Percentiles rank a stretch among this genome's conserved stretches.
Evolutionary conservation across 1,284 basidiomycete species (phyloP).

Genomic region (Sphaerobolus stellatus): DNA sequence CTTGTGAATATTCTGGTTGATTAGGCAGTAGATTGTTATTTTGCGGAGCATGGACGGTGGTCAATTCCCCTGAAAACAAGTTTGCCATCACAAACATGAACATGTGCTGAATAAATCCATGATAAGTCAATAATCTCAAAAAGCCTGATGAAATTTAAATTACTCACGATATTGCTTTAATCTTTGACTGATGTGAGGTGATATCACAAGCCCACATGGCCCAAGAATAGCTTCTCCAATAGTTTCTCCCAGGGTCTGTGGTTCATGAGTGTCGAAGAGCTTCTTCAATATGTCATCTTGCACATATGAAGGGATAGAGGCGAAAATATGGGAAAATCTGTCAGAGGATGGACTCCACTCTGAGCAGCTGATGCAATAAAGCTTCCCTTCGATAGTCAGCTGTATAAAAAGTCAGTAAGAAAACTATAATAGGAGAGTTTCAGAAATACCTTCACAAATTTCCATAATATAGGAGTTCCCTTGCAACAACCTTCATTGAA

Average conservation of each 20-base stretch:
- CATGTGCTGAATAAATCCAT: constrained; percentile 1
- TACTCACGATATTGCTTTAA: constrained; percentile 7
- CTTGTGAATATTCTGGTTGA: constrained; percentile 7
- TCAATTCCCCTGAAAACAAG: constrained; percentile 1
- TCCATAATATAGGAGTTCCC: too few species aligned
- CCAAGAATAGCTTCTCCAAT: too few species aligned
- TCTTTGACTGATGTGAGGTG: constrained; percentile 5
- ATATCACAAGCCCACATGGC: constrained; percentile 2
- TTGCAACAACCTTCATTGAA: too few species aligned
- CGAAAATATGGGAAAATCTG: too few species aligned
- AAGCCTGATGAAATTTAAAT: background rate
- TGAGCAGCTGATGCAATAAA: background rate
- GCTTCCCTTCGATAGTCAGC: constrained; percentile 5
- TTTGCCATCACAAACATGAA: constrained; percentile 7
- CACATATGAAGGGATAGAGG: too few species aligned
- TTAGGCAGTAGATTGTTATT: constrained; percentile 5
- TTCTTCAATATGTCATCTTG: too few species aligned
- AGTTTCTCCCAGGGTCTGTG: too few species aligned
- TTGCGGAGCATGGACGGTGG: constrained; percentile 10
- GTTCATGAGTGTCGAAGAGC: too few species aligned
- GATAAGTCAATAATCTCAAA: background rate
- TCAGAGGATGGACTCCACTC: too few species aligned
- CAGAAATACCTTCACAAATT: too few species aligned
- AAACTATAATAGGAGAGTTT: background rate
- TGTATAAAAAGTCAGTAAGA: too few species aligned